These are phyloP conservation scores for Verbena officinalis DNA, from an alignment of 257 asterid species.

Conservation along the genomic window DNA sequence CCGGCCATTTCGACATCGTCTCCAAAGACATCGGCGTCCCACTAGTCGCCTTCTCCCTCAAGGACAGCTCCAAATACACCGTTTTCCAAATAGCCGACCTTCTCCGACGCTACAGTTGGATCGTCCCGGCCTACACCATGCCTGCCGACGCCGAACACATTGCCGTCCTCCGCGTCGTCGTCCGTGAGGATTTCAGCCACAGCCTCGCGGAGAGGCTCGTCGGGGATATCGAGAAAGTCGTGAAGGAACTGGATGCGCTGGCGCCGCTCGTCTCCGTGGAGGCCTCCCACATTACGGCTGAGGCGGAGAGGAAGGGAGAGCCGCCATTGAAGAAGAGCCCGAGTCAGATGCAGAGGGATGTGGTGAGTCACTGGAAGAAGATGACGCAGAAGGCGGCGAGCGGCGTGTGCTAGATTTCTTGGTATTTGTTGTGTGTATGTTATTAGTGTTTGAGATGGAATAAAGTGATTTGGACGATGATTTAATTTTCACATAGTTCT, in stretches of 20 bases:
- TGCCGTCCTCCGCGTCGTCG: slow-evolving; percentile 52
- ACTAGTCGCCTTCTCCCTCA: slow-evolving; percentile 51
- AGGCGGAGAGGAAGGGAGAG: not conserved
- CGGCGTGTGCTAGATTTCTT: not conserved
- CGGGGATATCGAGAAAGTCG: slow-evolving; percentile 44
- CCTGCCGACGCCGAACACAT: slow-evolving; percentile 57
- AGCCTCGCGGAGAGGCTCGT: slow-evolving; percentile 51
- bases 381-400: too few species aligned
- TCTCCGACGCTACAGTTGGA: slow-evolving; percentile 63
- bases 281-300: not conserved
- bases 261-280: slow-evolving; percentile 38
- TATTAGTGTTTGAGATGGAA: too few species aligned
- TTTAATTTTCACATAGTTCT: too few species aligned
- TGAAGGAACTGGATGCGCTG: slow-evolving; percentile 43
- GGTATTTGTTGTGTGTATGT: too few species aligned
- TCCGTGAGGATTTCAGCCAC: slow-evolving; percentile 57
- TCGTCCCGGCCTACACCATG: slow-evolving; percentile 65
- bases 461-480: too few species aligned
- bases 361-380: slow-evolving; percentile 15
- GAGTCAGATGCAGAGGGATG: slow-evolving; percentile 36
- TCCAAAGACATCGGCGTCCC: slow-evolving; percentile 64
- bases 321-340: slow-evolving; percentile 14
- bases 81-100: slow-evolving; percentile 52
- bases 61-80: slow-evolving; percentile 44
- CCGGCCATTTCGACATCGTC: slow-evolving; percentile 41